These are phyloP conservation scores for Blastocystis sp. DNA, from an alignment of 352 stramenopile genomes.

Conservation along the genomic window DNA sequence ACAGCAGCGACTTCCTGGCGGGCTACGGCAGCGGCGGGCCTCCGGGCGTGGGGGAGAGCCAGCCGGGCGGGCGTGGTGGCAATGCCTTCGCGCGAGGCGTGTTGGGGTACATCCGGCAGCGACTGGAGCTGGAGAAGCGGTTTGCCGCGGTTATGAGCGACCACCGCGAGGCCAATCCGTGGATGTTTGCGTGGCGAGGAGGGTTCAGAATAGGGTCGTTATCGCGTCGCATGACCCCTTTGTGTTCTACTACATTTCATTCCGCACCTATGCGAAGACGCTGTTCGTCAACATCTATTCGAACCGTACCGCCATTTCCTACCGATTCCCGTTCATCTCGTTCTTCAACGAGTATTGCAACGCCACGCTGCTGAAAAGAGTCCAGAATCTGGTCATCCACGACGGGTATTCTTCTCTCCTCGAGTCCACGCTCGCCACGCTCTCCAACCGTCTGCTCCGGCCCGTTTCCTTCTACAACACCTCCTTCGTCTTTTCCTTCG, in stretches of 20 bases:
- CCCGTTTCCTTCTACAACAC: background rate
- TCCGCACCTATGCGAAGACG: background rate
- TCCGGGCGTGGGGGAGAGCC: background rate
- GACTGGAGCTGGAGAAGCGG: background rate
- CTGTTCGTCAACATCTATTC: constrained; percentile 17
- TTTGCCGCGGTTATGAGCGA: background rate
- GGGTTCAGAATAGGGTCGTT: constrained; percentile 6
- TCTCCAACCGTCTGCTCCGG: background rate
- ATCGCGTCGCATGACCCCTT: background rate
- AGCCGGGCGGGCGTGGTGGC: background rate
- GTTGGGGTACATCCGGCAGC: background rate
- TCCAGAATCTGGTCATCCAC: background rate
- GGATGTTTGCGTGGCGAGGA: background rate
- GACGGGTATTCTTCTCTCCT: background rate
- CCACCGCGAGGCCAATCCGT: background rate
- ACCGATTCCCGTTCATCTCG: constrained; percentile 11
- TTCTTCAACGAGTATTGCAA: constrained; percentile 47
- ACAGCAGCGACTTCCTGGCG: background rate
- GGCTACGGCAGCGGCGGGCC: background rate
- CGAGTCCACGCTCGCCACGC: background rate
- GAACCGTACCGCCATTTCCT: background rate
- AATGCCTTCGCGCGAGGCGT: background rate
- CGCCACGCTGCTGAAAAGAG: background rate
- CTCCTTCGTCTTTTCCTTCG: background rate
- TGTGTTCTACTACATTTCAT: constrained; percentile 3